Evolutionary conservation across 2,329 filamentous ascomycete species (phyloP), one percentile per base, ranked within the genome.

Genomic region (Aspergillus pseudoviridinutans): DNA sequence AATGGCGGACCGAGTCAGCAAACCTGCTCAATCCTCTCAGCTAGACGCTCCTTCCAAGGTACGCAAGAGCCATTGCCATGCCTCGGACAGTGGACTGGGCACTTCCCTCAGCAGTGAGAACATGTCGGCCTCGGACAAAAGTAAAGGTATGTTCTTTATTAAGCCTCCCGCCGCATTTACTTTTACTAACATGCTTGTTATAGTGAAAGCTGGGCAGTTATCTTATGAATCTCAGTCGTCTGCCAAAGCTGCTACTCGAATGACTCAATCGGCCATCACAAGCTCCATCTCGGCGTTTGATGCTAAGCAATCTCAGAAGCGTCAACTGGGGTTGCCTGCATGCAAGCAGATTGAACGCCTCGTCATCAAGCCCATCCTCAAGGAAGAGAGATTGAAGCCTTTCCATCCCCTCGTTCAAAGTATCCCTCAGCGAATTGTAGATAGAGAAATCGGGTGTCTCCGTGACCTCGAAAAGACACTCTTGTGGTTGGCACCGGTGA

Each of bases 391-490:
- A 32, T 82, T 95, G 60, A 90, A 91, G 73, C 86, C 89, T 51
- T 96, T 96, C 74, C 88, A 91, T 71, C 81, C 88, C 51, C 84
- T 96, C 66, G 83, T 96, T 62, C 82, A 88, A 65, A 88, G 90
- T 74, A 86, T 92, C 63, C 91, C 91, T 50, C 82, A 84, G 73
- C 88, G 88, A 70, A 94, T 96, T 72, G 85, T 86, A 69, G 85
- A 87, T 71, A 92, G 91, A 75, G 87, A 94, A 68, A 94, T 97
- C 69, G 87, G 90, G 73, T 96, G 90, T 78, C 85, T 97, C 55
- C 87, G 93, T 74, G 93, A 97, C 76, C 83, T 97, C 51, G 93
- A 97, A 77, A 96, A 96, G 84, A 93, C 89, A 9, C 80, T 97
- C 60, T 85, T 97, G 69, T 92, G 92, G 76, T 86, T 92, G 74